Conservation (phyloP, 129 eudicot species). For the Flaveria bidentis region DNA sequence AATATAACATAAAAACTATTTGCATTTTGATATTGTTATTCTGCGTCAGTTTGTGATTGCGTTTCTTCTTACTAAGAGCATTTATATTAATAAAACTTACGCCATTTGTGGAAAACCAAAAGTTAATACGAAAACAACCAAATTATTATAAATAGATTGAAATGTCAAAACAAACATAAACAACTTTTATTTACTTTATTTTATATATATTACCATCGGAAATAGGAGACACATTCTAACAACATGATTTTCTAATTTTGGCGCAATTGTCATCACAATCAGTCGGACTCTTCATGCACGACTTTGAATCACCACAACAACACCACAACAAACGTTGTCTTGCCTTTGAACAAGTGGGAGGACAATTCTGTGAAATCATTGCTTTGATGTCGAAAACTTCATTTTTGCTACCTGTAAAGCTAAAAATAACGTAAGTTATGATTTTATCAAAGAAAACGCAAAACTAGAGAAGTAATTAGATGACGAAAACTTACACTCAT, state of each 20-base stretch:
- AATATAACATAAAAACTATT: too few relatives aligned
- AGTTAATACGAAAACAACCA: too few relatives aligned
- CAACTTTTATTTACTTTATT: neutral
- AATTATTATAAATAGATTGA: too few relatives aligned
- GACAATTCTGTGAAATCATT: neutral
- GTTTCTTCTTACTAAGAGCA: too few relatives aligned
- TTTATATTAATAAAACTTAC: too few relatives aligned
- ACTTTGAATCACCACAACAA: slow-evolving; percentile 15
- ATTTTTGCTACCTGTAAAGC: slow-evolving; percentile 8
- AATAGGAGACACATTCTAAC: neutral
- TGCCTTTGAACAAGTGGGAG: slow-evolving; percentile 19
- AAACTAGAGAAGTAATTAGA: neutral
- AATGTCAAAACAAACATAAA: too few relatives aligned
- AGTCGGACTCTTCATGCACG: neutral
- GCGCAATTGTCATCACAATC: neutral
- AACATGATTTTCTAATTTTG: slow-evolving; percentile 7
- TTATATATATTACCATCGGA: neutral
- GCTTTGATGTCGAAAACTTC: neutral
- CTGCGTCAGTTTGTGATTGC: too few relatives aligned
- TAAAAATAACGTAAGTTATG: neutral
- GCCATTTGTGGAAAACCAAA: too few relatives aligned
- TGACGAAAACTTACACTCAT: slow-evolving; percentile 3
- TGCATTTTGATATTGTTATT: too few relatives aligned
- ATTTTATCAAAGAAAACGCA: neutral
- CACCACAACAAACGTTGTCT: neutral